Evolutionary conservation across 2,329 filamentous ascomycete species (phyloP).

Genomic region (Colletotrichum sansevieriae): DNA sequence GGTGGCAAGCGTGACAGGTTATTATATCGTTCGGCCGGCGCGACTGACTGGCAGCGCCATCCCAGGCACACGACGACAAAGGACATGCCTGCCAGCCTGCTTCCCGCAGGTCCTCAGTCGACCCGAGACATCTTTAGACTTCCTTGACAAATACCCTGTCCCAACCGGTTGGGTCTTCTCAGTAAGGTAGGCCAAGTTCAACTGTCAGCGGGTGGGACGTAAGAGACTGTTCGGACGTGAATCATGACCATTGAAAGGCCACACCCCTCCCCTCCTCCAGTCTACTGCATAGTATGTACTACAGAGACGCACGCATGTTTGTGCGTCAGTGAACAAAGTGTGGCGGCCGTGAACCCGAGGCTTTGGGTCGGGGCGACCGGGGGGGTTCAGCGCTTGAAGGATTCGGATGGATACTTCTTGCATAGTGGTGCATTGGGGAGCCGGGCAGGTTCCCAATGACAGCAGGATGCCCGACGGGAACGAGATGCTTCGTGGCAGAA

Average conservation of each 20-base stretch:
- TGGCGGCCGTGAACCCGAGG: slow-evolving; percentile 41
- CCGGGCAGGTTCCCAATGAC: slow-evolving; percentile 9
- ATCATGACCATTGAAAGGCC: slow-evolving; percentile 30
- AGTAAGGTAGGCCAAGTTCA: background rate
- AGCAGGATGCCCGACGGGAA: slow-evolving; percentile 10
- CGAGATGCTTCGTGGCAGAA: slow-evolving; percentile 2
- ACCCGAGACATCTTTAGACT: slow-evolving; percentile 41
- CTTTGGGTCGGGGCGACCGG: slow-evolving; percentile 37
- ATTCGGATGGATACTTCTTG: slow-evolving; percentile 13
- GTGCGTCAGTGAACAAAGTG: slow-evolving; percentile 40
- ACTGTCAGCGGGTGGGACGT: background rate
- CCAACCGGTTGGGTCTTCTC: slow-evolving; percentile 17
- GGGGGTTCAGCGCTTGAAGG: slow-evolving; percentile 22
- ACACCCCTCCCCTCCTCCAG: slow-evolving; percentile 20
- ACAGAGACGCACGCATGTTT: slow-evolving; percentile 19
- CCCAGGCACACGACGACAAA: slow-evolving; percentile 37
- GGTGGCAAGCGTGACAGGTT: slow-evolving; percentile 34
- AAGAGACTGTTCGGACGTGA: slow-evolving; percentile 26
- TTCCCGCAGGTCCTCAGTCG: slow-evolving; percentile 22
- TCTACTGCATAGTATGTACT: background rate
- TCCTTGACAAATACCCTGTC: slow-evolving; percentile 41
- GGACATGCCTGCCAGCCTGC: slow-evolving; percentile 38
- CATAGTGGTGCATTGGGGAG: background rate
- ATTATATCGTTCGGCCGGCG: slow-evolving; percentile 36
- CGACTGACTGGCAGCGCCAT: slow-evolving; percentile 29